These are phyloP conservation scores for Fonsecaea pugnacius DNA, from an alignment of 2,329 filamentous ascomycete species.

Conservation along the genomic window DNA sequence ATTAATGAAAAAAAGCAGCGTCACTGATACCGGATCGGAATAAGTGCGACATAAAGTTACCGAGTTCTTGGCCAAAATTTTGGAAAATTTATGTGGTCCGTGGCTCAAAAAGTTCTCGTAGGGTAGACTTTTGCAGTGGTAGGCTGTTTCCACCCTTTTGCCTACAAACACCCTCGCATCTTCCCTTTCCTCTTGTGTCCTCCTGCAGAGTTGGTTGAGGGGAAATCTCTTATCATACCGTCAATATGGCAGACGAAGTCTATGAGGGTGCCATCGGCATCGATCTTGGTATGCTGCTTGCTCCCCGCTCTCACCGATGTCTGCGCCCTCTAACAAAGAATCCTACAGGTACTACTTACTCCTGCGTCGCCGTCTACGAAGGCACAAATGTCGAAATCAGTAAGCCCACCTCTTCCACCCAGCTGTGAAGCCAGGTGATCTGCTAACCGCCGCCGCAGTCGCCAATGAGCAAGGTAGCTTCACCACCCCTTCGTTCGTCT, in stretches of 20 bases:
- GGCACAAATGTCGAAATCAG: slow-evolving; percentile 99
- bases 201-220: slow-evolving; percentile 9
- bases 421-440: slow-evolving; percentile 6
- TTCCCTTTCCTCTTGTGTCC: slow-evolving; percentile 6
- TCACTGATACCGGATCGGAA: background rate
- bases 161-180: slow-evolving; percentile 5
- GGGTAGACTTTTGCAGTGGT: slow-evolving; percentile 3
- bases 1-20: background rate
- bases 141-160: slow-evolving; percentile 1
- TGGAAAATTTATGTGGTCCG: slow-evolving; percentile 20
- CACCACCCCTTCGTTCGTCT: slow-evolving; percentile 98
- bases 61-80: slow-evolving; percentile 22
- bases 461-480: slow-evolving; percentile 99
- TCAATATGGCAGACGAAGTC: slow-evolving; percentile 87
- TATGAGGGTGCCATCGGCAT: slow-evolving; percentile 99
- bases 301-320: slow-evolving; percentile 36
- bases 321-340: slow-evolving; percentile 36
- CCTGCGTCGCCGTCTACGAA: slow-evolving; percentile 99
- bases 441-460: slow-evolving; percentile 56
- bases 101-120: slow-evolving; percentile 19
- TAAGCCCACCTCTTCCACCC: slow-evolving; percentile 52
- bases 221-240: slow-evolving; percentile 5
- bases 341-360: slow-evolving; percentile 90
- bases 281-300: slow-evolving; percentile 76
- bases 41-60: background rate